Evolutionary conservation across 1,139 yeast species (phyloP).

Genomic region (Candida sp.): DNA sequence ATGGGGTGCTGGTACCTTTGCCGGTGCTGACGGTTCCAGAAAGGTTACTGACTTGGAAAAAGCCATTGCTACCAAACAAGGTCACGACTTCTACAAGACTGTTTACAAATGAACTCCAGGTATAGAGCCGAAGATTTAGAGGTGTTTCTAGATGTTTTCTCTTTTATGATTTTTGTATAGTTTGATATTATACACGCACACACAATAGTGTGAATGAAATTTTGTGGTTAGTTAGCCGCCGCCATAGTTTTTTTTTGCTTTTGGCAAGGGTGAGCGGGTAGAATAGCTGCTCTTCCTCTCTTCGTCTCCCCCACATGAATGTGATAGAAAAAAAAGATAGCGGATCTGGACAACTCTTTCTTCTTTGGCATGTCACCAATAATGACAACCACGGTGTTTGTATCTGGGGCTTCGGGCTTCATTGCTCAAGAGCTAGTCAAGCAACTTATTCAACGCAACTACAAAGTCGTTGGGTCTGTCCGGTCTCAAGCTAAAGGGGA

Average conservation of each 20-base stretch:
- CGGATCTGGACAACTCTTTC: background rate
- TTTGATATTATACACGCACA: background rate
- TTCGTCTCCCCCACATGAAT: background rate
- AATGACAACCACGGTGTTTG: constrained; percentile 29
- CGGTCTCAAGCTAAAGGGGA: constrained; percentile 32
- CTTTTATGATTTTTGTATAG: background rate
- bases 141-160: background rate
- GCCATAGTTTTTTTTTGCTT: background rate
- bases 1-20: constrained; percentile 47
- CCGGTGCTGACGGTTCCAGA: constrained; percentile 43
- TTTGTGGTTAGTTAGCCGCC: background rate
- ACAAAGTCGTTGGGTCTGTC: constrained; percentile 33
- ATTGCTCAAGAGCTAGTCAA: constrained; percentile 48
- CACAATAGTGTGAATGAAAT: background rate
- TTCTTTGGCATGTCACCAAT: background rate
- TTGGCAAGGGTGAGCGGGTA: background rate
- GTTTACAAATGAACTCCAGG: constrained; percentile 1
- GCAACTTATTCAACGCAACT: constrained; percentile 25
- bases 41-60: constrained; percentile 35
- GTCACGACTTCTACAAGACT: constrained; percentile 28
- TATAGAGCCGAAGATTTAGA: background rate
- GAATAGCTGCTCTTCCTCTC: background rate
- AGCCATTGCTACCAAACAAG: constrained; percentile 37
- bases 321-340: background rate
- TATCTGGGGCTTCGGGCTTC: constrained; percentile 64